Conservation (phyloP, 352 stramenopile species). For the Phytopythium montanum region DNA sequence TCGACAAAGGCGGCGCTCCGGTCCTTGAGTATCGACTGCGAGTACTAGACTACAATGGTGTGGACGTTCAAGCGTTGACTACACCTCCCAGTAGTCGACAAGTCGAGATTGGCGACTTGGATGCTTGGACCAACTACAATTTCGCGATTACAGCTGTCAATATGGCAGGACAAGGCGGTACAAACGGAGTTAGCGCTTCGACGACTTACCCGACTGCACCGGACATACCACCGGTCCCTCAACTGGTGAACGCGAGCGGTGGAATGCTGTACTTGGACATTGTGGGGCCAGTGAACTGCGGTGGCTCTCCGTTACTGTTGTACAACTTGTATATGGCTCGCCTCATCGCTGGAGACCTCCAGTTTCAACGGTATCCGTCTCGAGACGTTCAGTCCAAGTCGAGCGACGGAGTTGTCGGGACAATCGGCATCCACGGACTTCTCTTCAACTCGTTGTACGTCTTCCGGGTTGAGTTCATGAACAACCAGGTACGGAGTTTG, state of each 20-base stretch:
- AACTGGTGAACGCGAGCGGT: constrained; percentile 35
- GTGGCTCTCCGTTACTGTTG: constrained; percentile 18
- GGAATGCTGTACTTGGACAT: constrained; percentile 37
- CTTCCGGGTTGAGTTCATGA: constrained; percentile 18
- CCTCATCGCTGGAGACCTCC: constrained; percentile 10
- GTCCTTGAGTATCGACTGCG: not conserved
- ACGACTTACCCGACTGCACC: constrained; percentile 18
- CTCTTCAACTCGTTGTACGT: constrained; percentile 33
- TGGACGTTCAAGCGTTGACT: not conserved
- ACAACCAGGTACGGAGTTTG: constrained; percentile 12
- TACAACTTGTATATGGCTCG: constrained; percentile 33
- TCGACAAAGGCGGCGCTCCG: not conserved
- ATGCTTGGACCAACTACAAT: constrained; percentile 17
- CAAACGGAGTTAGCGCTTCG: not conserved
- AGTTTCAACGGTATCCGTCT: constrained; percentile 14
- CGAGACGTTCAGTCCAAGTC: constrained; percentile 5
- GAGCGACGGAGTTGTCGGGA: constrained; percentile 13
- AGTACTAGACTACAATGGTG: not conserved
- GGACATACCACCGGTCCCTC: constrained; percentile 15
- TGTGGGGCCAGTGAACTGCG: constrained; percentile 31
- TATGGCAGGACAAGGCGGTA: constrained; percentile 11
- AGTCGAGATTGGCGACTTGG: constrained; percentile 15
- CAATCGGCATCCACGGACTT: constrained; percentile 26
- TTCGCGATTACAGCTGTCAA: constrained; percentile 30
- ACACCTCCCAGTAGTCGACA: not conserved